A percentile compares a stretch with the other conserved stretches of the same genome.
phyloP scores from a whole-genome alignment of 2,329 filamentous ascomycete species.

The Reticulascus tulasneorum region DNA sequence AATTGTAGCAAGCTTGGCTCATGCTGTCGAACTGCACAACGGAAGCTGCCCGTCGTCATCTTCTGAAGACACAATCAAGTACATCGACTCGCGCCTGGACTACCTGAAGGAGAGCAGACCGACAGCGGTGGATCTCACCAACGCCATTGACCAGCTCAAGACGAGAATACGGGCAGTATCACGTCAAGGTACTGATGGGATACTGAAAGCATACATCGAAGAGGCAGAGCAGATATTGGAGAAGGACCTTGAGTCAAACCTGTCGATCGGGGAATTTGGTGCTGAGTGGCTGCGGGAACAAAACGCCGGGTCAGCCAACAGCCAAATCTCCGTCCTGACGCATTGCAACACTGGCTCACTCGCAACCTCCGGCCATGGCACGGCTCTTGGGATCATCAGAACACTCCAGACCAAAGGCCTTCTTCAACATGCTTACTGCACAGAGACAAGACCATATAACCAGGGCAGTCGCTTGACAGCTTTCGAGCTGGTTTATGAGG shows the following conservation, averaged over 20 bases:
- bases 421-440: constrained; percentile 86
- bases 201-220: constrained; percentile 68
- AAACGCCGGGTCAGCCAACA: constrained; percentile 40
- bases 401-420: constrained; percentile 64
- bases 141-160: constrained; percentile 81
- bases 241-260: constrained; percentile 84
- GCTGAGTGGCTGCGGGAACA: constrained; percentile 76
- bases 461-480: constrained; percentile 93
- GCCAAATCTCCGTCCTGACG: constrained; percentile 76
- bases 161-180: constrained; percentile 49
- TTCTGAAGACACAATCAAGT: constrained; percentile 57
- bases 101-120: constrained; percentile 87
- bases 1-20: constrained; percentile 87
- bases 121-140: constrained; percentile 90
- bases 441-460: constrained; percentile 96
- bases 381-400: constrained; percentile 89
- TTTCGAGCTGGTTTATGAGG: constrained; percentile 92
- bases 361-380: constrained; percentile 96
- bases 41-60: constrained; percentile 43
- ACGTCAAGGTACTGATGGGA: constrained; percentile 35
- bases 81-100: constrained; percentile 73
- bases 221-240: constrained; percentile 83
- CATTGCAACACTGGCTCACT: constrained; percentile 98
- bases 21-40: constrained; percentile 77
- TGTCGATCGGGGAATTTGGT: constrained; percentile 77